A percentile compares a stretch with the other conserved stretches of the same genome.
These are phyloP conservation scores for Leishmania aethiopica DNA, from an alignment of 208 protist genomes.

Conservation along the genomic window DNA sequence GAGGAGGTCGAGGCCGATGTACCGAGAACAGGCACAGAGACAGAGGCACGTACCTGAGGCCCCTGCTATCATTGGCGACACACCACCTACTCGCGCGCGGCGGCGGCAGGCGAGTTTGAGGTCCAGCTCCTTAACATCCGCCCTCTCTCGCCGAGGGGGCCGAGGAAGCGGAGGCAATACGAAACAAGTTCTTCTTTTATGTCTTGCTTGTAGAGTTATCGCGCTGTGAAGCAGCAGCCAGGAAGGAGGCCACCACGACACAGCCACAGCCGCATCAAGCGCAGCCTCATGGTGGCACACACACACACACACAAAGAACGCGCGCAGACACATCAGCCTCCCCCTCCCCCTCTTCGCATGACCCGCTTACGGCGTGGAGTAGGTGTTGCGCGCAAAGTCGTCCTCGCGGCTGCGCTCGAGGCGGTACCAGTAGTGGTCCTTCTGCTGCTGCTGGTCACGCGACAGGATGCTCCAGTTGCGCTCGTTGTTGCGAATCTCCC, in stretches of 20 bases:
- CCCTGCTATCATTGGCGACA: neutral
- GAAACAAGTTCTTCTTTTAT: neutral
- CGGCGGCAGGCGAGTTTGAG: no score
- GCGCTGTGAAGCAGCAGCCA: neutral
- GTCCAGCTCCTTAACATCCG: neutral
- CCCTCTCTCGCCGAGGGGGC: neutral
- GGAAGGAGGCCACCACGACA: neutral
- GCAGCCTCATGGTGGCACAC: neutral
- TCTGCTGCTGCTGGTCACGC: conserved; percentile 88
- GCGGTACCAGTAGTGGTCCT: conserved; percentile 90
- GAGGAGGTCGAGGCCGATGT: neutral
- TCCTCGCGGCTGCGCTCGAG: conserved; percentile 81
- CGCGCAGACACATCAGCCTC: neutral
- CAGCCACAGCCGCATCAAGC: neutral
- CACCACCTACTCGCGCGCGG: neutral
- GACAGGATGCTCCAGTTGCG: conserved; percentile 87
- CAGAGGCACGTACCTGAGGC: neutral
- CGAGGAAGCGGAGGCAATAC: neutral
- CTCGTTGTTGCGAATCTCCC: conserved; percentile 88
- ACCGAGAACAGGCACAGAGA: neutral
- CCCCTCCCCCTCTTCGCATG: neutral
- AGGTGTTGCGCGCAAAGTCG: conserved; percentile 83
- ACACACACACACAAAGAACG: neutral
- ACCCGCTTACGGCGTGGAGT: conserved; percentile 41
- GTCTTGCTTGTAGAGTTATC: neutral